A percentile compares a stretch with the other conserved stretches of the same genome.
These are phyloP conservation scores for Pholiota adiposa DNA, from an alignment of 1,284 basidiomycete genomes.

Conservation along the genomic window DNA sequence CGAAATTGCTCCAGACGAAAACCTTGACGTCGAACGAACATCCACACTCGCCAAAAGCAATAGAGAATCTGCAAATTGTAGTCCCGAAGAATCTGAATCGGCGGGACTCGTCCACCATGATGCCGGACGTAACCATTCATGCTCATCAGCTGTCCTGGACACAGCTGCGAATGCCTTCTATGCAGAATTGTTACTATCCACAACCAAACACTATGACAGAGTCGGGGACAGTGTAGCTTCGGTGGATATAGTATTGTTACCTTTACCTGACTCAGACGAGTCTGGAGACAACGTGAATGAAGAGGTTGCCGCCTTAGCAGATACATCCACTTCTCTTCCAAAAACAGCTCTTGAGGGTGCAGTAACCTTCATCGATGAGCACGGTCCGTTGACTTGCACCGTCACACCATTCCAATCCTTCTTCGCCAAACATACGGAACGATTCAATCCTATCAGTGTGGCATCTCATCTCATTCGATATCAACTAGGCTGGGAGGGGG, in stretches of 20 bases:
- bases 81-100: not conserved
- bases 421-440: not conserved
- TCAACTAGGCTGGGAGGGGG: slow-evolving; percentile 7
- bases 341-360: not conserved
- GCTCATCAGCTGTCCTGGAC: not conserved
- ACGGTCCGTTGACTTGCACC: not conserved
- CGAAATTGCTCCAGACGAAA: not conserved
- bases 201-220: not conserved
- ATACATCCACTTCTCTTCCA: not conserved
- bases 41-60: not conserved
- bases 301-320: not conserved
- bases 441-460: not conserved
- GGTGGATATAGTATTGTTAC: slow-evolving; percentile 7
- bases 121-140: not conserved
- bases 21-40: not conserved
- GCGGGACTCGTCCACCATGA: not conserved
- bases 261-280: not conserved
- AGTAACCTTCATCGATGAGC: slow-evolving; percentile 12
- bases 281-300: not conserved
- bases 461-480: slow-evolving; percentile 16
- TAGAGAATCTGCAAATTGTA: not conserved
- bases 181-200: slow-evolving; percentile 8
- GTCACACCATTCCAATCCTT: slow-evolving; percentile 4
- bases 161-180: slow-evolving; percentile 1
- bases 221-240: slow-evolving; percentile 1